Evolutionary conservation across 768 basidiomycete genomes (phyloP), one percentile per base, ranked within the genome.

Genomic region (Termitomyces heimii): DNA sequence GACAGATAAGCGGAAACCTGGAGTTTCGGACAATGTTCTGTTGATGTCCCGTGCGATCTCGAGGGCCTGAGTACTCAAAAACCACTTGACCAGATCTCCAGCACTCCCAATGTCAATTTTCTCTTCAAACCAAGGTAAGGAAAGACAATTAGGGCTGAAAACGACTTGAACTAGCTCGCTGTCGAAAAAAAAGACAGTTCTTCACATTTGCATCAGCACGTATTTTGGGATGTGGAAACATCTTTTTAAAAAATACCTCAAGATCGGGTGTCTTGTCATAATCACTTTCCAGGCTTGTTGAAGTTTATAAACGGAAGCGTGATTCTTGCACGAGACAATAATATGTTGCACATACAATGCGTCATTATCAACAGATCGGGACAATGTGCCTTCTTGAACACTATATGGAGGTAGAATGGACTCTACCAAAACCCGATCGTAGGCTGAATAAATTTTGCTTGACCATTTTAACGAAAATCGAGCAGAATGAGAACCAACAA

Each of bases 311-410:
- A 73, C 16, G 10, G 68, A 65, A 0, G 61, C 58, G 24, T 57
- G 55, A 7, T 58, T 51, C 16, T 67, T 62, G 49, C 73, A 63
- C 14, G 62, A 59, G 55, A 78, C 56, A 3, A 78, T 56, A 39
- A 78, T 65, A 60, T 79, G 78, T 52, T 80, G 78, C 12, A 80
- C 75, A 61, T 77, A 79, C 53, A 77, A 68, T 1, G 69, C 67
- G 40, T 69, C 66, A 26, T 66, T 58, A n/a, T 70, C 68, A 32
- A 68, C 69, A 5, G 77, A 75, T 35, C 74, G 70, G 49, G 74
- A 72, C 50, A 80, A 62, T 18, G 80, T 73, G 22, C 79, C 79
- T 64, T 78, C 77, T 57, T 80, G 79, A 14, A 79, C 68, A 20
- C 77, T 68, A 53, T 79, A 77, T 29, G 79, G 68, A 20, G 79